Base-by-base conservation (phyloP, 2,329 filamentous ascomycete genomes). In the Calonectria naviculata region DNA sequence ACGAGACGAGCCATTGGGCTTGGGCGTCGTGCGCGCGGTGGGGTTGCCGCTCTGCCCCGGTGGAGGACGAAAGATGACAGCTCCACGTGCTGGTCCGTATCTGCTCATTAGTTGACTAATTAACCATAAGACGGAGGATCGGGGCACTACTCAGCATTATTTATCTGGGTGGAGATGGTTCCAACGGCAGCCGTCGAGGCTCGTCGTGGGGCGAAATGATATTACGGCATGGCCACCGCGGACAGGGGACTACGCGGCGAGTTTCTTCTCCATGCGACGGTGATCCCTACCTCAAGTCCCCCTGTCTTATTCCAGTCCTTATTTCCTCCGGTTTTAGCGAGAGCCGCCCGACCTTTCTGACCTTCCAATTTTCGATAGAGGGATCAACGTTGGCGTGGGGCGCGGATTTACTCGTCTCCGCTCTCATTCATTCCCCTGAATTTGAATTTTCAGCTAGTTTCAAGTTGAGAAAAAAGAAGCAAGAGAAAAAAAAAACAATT, bases 31-130 rank as follows among this genome's bases (percentile, higher is more conserved):
- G 42, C n/a, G 19, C 8, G n/a, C 42, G 3, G 71, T 73, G 71
- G 71, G 63, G 47, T 58, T 73, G 71, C 71, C 71, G 71, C 71
- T 63, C 64, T 56, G 58, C 71, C 71, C 71, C 71, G 68, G 61
- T 21, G 36, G 31, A 36, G 34, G 3, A 38, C 34, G n/a, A 28
- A n/a, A 36, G 56, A 67, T 24, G 52, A 38, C 13, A 26, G 31
- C n/a, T 17, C 34, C 52, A 38, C 52, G 52, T 38, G 34, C n/a
- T 34, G 21, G 12, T 15, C 12, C 52, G 24, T 36, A 54, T 49
- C 46, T 49, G 46, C 42, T 46, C n/a, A 46, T 13, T 24, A 46
- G 9, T 46, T 46, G 13, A 24, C n/a, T 21, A n/a, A 21, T 10
- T 7, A 46, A 46, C n/a, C 10, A 34, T 10, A 13, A 36, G 4